These are phyloP conservation scores for Leishmania mexicana DNA, from an alignment of 208 protist genomes.

Conservation along the genomic window DNA sequence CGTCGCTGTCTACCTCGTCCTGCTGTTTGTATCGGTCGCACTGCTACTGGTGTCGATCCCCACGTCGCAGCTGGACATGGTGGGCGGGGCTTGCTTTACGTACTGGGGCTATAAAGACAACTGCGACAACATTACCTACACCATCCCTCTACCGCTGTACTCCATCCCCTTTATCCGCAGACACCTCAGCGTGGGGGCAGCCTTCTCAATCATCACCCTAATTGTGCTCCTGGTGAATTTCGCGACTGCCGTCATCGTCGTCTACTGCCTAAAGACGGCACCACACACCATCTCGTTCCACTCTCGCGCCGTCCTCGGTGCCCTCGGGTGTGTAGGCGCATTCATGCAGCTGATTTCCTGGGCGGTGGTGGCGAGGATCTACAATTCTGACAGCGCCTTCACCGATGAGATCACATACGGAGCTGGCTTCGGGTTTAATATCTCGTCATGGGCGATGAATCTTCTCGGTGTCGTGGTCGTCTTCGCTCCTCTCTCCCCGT, in stretches of 20 bases:
- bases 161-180: conserved; percentile 28
- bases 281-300: conserved; percentile 26
- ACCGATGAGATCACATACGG: conserved; percentile 39
- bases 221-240: conserved; percentile 41
- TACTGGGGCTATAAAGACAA: conserved; percentile 81
- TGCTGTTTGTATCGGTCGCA: conserved; percentile 39
- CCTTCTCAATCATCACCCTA: conserved; percentile 64
- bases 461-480: conserved; percentile 30
- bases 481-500: conserved; percentile 7
- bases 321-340: conserved; percentile 26
- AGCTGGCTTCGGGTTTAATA: conserved; percentile 60
- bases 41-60: conserved; percentile 52
- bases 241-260: conserved; percentile 21
- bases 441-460: conserved; percentile 60
- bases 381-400: conserved; percentile 29
- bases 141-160: conserved; percentile 35
- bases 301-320: conserved; percentile 34
- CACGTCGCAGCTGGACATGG: conserved; percentile 54
- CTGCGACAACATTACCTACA: conserved; percentile 58
- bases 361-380: conserved; percentile 49
- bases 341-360: conserved; percentile 58
- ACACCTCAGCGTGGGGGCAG: conserved; percentile 53
- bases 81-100: conserved; percentile 53
- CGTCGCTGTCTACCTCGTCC: conserved; percentile 33
- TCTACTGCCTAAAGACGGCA: conserved; percentile 34